Percentiles rank a stretch among this genome's conserved stretches.
phyloP scores from a whole-genome alignment of 495 filamentous ascomycete species.

The Lophiostoma macrostomum region DNA sequence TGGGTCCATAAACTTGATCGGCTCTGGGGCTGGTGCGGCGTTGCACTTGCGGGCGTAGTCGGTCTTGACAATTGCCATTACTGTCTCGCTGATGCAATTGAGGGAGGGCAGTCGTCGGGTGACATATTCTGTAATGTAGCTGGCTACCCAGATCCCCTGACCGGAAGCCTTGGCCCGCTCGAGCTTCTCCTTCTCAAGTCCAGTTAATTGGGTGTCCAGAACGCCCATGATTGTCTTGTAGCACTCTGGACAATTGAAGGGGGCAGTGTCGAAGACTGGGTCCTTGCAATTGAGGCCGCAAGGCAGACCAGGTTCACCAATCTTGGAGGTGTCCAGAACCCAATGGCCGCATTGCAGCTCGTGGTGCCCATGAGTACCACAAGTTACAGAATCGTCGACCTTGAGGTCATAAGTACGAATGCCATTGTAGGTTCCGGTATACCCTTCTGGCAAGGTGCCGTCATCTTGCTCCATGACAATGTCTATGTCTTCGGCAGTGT shows the following conservation, averaged over 20 bases:
- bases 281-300: slow-evolving; percentile 11
- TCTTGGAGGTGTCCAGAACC: not conserved
- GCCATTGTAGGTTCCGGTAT: slow-evolving; percentile 6
- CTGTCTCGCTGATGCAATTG: slow-evolving; percentile 3
- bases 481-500: not conserved
- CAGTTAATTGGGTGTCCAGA: slow-evolving; percentile 1
- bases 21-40: no score
- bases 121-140: not conserved
- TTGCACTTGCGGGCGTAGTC: slow-evolving; percentile 2
- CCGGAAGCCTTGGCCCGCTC: not conserved
- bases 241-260: slow-evolving; percentile 6
- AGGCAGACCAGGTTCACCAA: not conserved
- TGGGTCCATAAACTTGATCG: no score
- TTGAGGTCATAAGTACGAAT: not conserved
- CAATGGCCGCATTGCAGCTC: slow-evolving; percentile 9
- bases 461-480: slow-evolving; percentile 10
- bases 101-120: not conserved
- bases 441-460: slow-evolving; percentile 12
- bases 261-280: not conserved
- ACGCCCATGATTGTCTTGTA: not conserved
- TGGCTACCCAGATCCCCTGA: not conserved
- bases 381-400: not conserved
- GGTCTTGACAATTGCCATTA: not conserved
- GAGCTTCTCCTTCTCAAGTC: not conserved
- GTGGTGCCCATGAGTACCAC: not conserved